phyloP scores from a whole-genome alignment of 768 basidiomycete species.

The Galerina marginata region DNA sequence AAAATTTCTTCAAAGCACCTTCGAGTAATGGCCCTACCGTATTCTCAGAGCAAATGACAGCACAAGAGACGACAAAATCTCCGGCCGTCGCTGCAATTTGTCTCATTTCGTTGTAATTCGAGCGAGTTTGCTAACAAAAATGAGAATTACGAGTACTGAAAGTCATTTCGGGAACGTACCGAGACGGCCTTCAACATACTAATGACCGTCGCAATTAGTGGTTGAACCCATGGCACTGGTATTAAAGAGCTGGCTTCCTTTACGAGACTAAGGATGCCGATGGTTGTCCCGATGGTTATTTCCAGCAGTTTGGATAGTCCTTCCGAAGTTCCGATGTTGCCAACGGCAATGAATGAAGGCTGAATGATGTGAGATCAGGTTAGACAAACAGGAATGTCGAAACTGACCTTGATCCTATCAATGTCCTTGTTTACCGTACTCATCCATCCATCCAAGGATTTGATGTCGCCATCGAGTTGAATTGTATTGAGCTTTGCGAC shows the following conservation, averaged over 20 bases:
- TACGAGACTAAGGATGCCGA: neutral
- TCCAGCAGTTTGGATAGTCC: neutral
- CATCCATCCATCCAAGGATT: neutral
- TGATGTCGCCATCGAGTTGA: no score
- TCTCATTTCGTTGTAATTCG: conserved; percentile 1
- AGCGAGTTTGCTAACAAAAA: neutral
- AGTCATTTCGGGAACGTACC: neutral
- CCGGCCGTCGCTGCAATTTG: neutral
- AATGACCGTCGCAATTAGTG: neutral
- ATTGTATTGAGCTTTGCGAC: neutral
- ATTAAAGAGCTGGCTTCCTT: conserved; percentile 2
- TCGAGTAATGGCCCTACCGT: no score
- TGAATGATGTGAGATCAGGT: neutral
- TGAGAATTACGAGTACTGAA: neutral
- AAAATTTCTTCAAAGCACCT: no score
- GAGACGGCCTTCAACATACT: neutral
- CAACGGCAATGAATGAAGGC: neutral
- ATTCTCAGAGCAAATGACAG: neutral
- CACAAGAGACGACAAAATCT: neutral
- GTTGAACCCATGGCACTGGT: conserved; percentile 1
- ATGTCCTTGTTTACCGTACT: neutral
- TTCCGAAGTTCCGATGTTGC: neutral
- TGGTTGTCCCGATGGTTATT: neutral
- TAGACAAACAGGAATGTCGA: neutral
- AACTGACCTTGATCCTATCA: neutral